Conservation (phyloP, 176 grass and related monocot genomes). For the Neostapfia colusana region DNA sequence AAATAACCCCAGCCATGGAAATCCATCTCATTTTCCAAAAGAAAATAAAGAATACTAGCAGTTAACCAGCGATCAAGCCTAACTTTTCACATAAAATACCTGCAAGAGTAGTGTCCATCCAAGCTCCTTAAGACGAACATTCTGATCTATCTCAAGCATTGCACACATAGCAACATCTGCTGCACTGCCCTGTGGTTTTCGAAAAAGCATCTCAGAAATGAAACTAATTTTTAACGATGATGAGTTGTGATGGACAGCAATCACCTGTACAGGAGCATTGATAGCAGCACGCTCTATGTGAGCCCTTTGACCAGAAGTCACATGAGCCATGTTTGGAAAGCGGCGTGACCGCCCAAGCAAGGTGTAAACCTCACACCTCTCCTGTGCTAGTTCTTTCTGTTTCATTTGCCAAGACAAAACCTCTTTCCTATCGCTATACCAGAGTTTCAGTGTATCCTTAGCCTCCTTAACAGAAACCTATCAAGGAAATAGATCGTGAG, state of each 20-base stretch:
- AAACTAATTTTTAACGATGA: slow-evolving; percentile 11
- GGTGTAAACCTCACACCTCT: slow-evolving; percentile 62
- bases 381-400: slow-evolving; percentile 56
- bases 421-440: slow-evolving; percentile 85
- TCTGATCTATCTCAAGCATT: slow-evolving; percentile 88
- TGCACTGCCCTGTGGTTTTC: slow-evolving; percentile 79
- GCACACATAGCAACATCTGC: slow-evolving; percentile 99
- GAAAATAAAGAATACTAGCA: not conserved
- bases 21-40: not conserved
- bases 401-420: slow-evolving; percentile 71
- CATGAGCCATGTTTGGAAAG: slow-evolving; percentile 60
- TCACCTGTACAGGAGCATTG: slow-evolving; percentile 96
- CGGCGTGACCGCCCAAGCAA: slow-evolving; percentile 76
- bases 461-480: slow-evolving; percentile 85
- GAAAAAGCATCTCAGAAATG: slow-evolving; percentile 22
- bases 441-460: slow-evolving; percentile 67
- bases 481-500: slow-evolving; percentile 29
- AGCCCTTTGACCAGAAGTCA: slow-evolving; percentile 52
- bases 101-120: slow-evolving; percentile 89
- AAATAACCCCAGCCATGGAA: slow-evolving; percentile 1
- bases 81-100: slow-evolving; percentile 49
- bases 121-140: slow-evolving; percentile 73
- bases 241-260: slow-evolving; percentile 24
- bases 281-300: slow-evolving; percentile 96
- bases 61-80: not conserved